A percentile compares a stretch with the other conserved stretches of the same genome.
Evolutionary conservation across 2,329 filamentous ascomycete species (phyloP).

Genomic region (Cytospora paraplurivora): DNA sequence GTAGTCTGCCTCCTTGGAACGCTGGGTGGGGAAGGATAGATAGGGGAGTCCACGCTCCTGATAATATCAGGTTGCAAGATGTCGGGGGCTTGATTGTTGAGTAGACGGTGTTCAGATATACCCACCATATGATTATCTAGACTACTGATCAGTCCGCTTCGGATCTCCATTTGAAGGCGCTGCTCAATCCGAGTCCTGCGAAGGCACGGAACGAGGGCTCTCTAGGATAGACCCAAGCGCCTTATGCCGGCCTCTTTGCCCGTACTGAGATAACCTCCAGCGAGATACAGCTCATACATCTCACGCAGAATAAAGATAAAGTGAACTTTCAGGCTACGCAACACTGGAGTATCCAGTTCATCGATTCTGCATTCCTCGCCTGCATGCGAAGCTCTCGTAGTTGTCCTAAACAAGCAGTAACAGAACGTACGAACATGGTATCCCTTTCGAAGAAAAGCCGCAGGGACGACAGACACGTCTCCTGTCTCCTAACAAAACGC

Average conservation of each 20-base stretch:
- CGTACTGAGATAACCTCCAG: not conserved
- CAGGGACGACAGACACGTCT: not conserved
- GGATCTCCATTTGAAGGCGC: too few relatives aligned
- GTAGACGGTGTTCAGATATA: not conserved
- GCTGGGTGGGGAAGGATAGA: slow-evolving; percentile 45
- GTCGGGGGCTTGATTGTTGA: slow-evolving; percentile 40
- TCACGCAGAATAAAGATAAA: not conserved
- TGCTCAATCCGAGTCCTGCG: too few relatives aligned
- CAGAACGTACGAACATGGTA: slow-evolving; percentile 2
- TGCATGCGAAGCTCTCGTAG: not conserved
- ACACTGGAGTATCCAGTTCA: not conserved
- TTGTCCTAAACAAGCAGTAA: not conserved
- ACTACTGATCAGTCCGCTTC: not conserved
- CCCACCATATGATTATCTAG: not conserved
- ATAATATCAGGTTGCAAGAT: slow-evolving; percentile 43
- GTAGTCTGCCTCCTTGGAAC: slow-evolving; percentile 42
- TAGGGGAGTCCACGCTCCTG: slow-evolving; percentile 35
- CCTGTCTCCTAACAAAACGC: not conserved
- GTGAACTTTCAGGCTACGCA: not conserved
- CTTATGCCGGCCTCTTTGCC: not conserved
- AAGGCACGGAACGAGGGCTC: not conserved
- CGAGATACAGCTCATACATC: not conserved
- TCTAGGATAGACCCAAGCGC: not conserved
- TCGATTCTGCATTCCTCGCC: not conserved
- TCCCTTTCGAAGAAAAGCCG: not conserved